These are phyloP conservation scores for Fusarium phyllophilum DNA, from an alignment of 2,329 filamentous ascomycete species.

Conservation along the genomic window DNA sequence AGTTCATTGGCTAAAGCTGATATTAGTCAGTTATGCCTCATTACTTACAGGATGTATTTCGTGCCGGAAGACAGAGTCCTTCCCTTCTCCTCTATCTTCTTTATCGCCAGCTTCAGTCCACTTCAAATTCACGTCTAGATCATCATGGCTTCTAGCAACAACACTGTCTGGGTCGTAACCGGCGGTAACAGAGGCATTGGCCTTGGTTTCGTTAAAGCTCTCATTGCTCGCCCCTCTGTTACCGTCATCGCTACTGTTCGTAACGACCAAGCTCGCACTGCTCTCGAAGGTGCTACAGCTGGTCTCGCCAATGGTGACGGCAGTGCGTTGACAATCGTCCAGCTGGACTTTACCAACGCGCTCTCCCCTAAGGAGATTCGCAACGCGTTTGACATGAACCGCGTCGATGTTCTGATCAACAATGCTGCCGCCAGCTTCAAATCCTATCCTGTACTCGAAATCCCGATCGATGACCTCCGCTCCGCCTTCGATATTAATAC, in stretches of 20 bases:
- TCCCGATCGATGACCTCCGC: conserved; percentile 48
- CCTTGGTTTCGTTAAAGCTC: conserved; percentile 48
- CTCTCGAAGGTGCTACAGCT: conserved; percentile 24
- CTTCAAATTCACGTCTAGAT: accelerated
- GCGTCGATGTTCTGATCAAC: conserved; percentile 62
- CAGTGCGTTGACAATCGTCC: conserved; percentile 46
- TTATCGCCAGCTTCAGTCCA: accelerated
- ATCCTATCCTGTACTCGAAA: conserved; percentile 43
- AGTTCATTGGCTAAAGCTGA: background rate
- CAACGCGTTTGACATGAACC: conserved; percentile 46
- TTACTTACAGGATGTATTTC: background rate
- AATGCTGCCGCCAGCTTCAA: conserved; percentile 57
- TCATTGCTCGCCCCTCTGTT: conserved; percentile 64
- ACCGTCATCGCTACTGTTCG: conserved; percentile 55
- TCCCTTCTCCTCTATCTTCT: accelerated
- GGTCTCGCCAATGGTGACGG: conserved; percentile 38
- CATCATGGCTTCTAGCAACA: conserved; percentile 9
- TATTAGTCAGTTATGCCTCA: background rate
- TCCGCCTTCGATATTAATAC: conserved; percentile 58
- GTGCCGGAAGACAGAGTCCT: background rate
- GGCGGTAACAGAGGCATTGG: conserved; percentile 56
- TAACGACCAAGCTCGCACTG: conserved; percentile 24
- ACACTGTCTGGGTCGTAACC: conserved; percentile 52
- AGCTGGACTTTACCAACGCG: conserved; percentile 51
- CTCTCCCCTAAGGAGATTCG: conserved; percentile 33